Evolutionary conservation across 106 monocot species (phyloP), one percentile per base, ranked within the genome.

Genomic region (Narthecium ossifragum): DNA sequence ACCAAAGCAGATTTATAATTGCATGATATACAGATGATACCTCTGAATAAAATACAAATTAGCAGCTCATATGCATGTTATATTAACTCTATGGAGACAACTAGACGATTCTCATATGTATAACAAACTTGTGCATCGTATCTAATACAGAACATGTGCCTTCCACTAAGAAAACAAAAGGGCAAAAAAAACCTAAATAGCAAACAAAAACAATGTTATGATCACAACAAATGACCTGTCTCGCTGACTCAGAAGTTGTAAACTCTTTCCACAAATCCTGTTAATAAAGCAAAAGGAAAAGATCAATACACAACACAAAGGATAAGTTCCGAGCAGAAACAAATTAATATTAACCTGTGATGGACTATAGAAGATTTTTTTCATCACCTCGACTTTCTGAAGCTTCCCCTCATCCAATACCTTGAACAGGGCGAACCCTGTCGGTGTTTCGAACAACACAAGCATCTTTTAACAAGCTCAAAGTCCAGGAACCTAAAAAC

Each of bases 241-340:
- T 73, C 1, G 94, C 90, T 24, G 78, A 83, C 2, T 90, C 90
- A 1, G 86, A 65, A 11, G 68, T 73, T 0, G 72, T 0, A 41
- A 96, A 96, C 27, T 86, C 83, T 73, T 90, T 83, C 72, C 78
- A 80, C 49, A 96, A 59, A 71, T 96, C 94, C 94, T 96, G 65
- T 22, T n/a, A n/a, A n/a, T n/a, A n/a, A n/a, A n/a, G 3, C 17
- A 43, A 25, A 64, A 26, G 27, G 1, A 48, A n/a, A 14, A 22
- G 28, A 45, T 31, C 26, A 50, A 25, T 46, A n/a, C n/a, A n/a
- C n/a, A 53, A 57, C 8, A 21, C 8, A 10, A 22, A 26, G 26
- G 20, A 49, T 18, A 4, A 60, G 40, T 38, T 4, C 18, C 8
- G 22, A 29, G 11, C n/a, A n/a, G 17, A 10, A 55, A 6, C 15